A percentile compares a stretch with the other conserved stretches of the same genome.
phyloP scores from a whole-genome alignment of 2,329 filamentous ascomycete genomes.

The Verruconis gallopava region DNA sequence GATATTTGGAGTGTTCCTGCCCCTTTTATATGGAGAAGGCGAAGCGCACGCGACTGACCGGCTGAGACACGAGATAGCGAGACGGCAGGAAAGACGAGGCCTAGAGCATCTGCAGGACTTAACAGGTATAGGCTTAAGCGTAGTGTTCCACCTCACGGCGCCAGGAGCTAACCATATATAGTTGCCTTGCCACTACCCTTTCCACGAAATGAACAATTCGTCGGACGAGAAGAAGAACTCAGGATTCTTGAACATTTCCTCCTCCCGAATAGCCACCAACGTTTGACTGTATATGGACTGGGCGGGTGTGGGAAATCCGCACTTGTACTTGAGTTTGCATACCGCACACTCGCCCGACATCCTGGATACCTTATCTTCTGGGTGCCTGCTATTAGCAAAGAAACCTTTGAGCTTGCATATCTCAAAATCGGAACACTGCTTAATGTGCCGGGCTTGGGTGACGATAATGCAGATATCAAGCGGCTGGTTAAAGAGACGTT shows the following conservation, averaged over 20 bases:
- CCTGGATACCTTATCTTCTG: conserved; percentile 13
- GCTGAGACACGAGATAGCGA: conserved; percentile 6
- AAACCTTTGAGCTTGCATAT: conserved; percentile 13
- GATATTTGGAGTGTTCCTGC: conserved; percentile 5
- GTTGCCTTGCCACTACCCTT: conserved; percentile 16
- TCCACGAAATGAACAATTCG: conserved; percentile 17
- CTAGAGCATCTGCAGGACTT: conserved; percentile 9
- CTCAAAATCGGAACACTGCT: conserved; percentile 10
- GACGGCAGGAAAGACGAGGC: conserved; percentile 5
- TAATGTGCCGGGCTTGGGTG: conserved; percentile 12
- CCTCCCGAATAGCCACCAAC: conserved; percentile 15
- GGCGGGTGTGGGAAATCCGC: conserved; percentile 22
- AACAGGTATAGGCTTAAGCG: conserved; percentile 2
- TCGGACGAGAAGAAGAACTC: conserved; percentile 17
- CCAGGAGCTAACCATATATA: conserved; percentile 8
- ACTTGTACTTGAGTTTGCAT: conserved; percentile 20
- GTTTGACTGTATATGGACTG: conserved; percentile 19
- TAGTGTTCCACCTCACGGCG: no score
- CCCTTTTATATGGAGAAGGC: conserved; percentile 8
- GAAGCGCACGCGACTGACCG: not conserved
- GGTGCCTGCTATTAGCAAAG: conserved; percentile 14
- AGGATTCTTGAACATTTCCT: conserved; percentile 18
- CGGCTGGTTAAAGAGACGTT: conserved; percentile 16
- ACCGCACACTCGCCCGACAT: conserved; percentile 14
- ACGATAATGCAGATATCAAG: conserved; percentile 15